Conservation (phyloP, 1,139 yeast genomes). For the Wickerhamomyces sp. region DNA sequence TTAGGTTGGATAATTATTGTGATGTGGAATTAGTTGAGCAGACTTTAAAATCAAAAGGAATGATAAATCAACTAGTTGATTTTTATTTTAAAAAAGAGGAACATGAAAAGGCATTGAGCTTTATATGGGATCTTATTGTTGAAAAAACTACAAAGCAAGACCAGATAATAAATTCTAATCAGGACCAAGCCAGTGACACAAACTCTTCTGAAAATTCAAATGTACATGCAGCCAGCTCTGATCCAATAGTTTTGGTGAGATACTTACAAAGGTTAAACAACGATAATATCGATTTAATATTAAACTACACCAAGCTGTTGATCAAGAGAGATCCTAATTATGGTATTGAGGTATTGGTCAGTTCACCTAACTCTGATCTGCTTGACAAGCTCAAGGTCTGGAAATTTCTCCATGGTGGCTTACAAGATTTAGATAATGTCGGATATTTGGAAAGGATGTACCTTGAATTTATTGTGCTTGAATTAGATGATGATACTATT, state of each 20-base stretch:
- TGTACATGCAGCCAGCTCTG: too few relatives aligned
- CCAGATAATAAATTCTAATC: too few relatives aligned
- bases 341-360: constrained; percentile 59
- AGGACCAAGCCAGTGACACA: neutral
- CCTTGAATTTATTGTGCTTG: constrained; percentile 55
- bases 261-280: constrained; percentile 63
- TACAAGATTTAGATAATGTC: constrained; percentile 10
- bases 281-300: constrained; percentile 47
- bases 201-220: too few relatives aligned
- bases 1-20: constrained; percentile 73
- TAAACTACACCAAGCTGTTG: constrained; percentile 58
- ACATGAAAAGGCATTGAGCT: constrained; percentile 65
- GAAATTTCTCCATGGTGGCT: constrained; percentile 32
- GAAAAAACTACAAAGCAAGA: constrained; percentile 9
- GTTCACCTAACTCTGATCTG: constrained; percentile 57
- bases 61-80: constrained; percentile 70
- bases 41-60: constrained; percentile 46
- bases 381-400: constrained; percentile 53
- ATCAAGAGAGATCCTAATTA: constrained; percentile 36
- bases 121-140: constrained; percentile 38
- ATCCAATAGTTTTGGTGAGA: constrained; percentile 30
- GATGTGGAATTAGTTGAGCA: constrained; percentile 58
- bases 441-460: constrained; percentile 35
- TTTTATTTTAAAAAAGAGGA: constrained; percentile 62
- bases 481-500: constrained; percentile 39